A percentile compares a stretch with the other conserved stretches of the same genome.
phyloP scores from a whole-genome alignment of 192 early-diverging fungal species.

The Cetraspora pellucida region DNA sequence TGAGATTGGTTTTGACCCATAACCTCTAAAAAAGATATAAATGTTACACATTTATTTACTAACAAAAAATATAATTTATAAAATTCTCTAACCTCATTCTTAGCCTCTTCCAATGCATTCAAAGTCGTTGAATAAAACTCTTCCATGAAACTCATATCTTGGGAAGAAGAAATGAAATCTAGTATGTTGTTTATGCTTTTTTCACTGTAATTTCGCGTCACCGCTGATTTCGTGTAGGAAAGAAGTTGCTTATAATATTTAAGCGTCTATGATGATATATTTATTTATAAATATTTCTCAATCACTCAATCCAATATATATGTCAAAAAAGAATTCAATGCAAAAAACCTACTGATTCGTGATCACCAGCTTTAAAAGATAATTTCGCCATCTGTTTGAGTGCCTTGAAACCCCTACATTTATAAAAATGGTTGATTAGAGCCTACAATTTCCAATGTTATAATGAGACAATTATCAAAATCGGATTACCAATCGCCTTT shows the following conservation, averaged over 20 bases:
- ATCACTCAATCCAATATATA: background rate
- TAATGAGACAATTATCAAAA: background rate
- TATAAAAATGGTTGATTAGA: background rate
- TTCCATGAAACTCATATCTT: constrained; percentile 82
- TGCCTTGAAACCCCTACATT: constrained; percentile 85
- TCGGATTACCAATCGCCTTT: constrained; percentile 78
- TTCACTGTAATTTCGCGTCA: constrained; percentile 85
- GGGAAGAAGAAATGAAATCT: constrained; percentile 74
- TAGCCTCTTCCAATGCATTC: constrained; percentile 68
- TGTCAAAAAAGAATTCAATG: background rate
- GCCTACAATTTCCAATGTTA: background rate
- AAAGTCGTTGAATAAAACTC: constrained; percentile 80
- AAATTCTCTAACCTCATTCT: constrained; percentile 67
- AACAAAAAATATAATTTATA: background rate
- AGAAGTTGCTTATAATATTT: constrained; percentile 74
- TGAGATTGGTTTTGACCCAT: constrained; percentile 86
- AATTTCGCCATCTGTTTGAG: constrained; percentile 87
- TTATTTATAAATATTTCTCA: background rate
- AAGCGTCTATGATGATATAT: constrained; percentile 55
- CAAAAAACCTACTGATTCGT: constrained; percentile 54
- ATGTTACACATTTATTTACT: constrained; percentile 10
- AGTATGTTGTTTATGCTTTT: constrained; percentile 91
- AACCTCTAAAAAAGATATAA: constrained; percentile 55
- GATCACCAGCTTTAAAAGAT: constrained; percentile 66
- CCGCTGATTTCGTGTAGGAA: constrained; percentile 73